phyloP scores from a whole-genome alignment of 1,284 basidiomycete genomes.

The Moesziomyces sp. region DNA sequence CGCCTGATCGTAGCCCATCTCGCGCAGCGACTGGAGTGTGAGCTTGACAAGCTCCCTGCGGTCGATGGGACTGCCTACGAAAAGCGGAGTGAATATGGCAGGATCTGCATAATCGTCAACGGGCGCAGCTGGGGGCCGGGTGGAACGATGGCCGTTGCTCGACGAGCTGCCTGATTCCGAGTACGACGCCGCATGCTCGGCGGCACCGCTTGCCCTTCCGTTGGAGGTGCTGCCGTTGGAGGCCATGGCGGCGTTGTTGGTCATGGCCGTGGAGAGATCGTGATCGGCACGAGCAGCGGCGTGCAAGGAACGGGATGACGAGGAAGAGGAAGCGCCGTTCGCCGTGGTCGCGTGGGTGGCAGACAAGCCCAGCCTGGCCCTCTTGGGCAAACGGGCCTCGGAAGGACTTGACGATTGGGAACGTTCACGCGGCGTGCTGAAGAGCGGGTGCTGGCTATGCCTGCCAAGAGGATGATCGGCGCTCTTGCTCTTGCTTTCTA shows the following conservation, averaged over 20 bases:
- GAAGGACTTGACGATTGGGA: slow-evolving; percentile 17
- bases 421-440: slow-evolving; percentile 40
- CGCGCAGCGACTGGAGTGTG: slow-evolving; percentile 87
- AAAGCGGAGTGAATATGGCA: slow-evolving; percentile 25
- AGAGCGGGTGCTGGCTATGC: slow-evolving; percentile 22
- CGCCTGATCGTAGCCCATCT: slow-evolving; percentile 93
- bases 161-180: slow-evolving; percentile 17
- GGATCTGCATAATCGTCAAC: slow-evolving; percentile 28
- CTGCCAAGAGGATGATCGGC: slow-evolving; percentile 17
- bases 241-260: slow-evolving; percentile 9
- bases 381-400: slow-evolving; percentile 33
- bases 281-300: not conserved
- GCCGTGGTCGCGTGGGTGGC: slow-evolving; percentile 9
- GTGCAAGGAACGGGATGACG: not conserved
- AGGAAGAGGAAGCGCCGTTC: too few species aligned
- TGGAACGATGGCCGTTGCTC: slow-evolving; percentile 32
- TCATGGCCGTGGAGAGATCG: slow-evolving; percentile 10
- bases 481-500: too few species aligned
- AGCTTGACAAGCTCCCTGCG: slow-evolving; percentile 91
- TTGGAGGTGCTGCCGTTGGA: slow-evolving; percentile 32
- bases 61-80: slow-evolving; percentile 67
- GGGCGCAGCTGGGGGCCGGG: slow-evolving; percentile 1
- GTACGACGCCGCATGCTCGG: not conserved
- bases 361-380: slow-evolving; percentile 24
- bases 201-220: slow-evolving; percentile 1